These are phyloP conservation scores for bread wheat (Triticum aestivum) DNA, from an alignment of 176 grass and related monocot species.

Conservation along the genomic window IWGSC_CS_RefSeq_v2.1 NC_057801.1:38842184-38842683, in stretches of 20 bases:
- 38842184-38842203: conserved; percentile 36
- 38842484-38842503: conserved; percentile 30
- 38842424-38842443: conserved; percentile 53
- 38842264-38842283: conserved; percentile 67
- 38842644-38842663: neutral
- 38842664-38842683: neutral
- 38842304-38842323: conserved; percentile 50
- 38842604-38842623: conserved; percentile 18
- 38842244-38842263: conserved; percentile 45
- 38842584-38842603: neutral
- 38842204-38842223: conserved; percentile 67
- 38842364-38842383: conserved; percentile 36
- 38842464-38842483: conserved; percentile 40
- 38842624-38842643: neutral
- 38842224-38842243: conserved; percentile 42
- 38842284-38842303: conserved; percentile 37
- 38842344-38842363: conserved; percentile 44
- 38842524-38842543: neutral
- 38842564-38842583: conserved; percentile 9
- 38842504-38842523: conserved; percentile 26
- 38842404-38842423: conserved; percentile 55
- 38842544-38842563: neutral
- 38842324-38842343: conserved; percentile 34
- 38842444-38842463: conserved; percentile 52
- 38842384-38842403: conserved; percentile 55